Evolutionary conservation across 352 stramenopile genomes (phyloP).

Genomic region (Halophytophthora polymorphica): DNA sequence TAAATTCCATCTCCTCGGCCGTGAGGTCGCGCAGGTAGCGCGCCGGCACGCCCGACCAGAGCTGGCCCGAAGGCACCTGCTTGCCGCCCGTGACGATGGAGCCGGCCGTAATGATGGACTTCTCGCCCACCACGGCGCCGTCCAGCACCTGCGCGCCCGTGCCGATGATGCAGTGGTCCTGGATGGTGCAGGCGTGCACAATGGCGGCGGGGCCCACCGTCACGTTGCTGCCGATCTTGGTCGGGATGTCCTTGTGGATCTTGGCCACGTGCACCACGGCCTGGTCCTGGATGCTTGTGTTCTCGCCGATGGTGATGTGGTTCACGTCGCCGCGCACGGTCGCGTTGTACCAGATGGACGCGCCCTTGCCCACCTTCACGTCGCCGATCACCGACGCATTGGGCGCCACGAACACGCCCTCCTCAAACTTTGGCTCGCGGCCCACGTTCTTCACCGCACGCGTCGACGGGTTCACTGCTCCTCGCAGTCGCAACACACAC

Average conservation of each 20-base stretch:
- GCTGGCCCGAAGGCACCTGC: slow-evolving; percentile 86
- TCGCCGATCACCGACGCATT: slow-evolving; percentile 92
- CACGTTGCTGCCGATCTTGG: slow-evolving; percentile 90
- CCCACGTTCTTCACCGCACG: slow-evolving; percentile 71
- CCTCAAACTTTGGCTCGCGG: slow-evolving; percentile 52
- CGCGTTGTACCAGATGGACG: slow-evolving; percentile 92
- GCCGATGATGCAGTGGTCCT: slow-evolving; percentile 91
- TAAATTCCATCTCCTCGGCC: slow-evolving; percentile 84
- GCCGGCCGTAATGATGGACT: slow-evolving; percentile 89
- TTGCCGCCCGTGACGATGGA: slow-evolving; percentile 87
- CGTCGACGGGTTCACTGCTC: slow-evolving; percentile 79
- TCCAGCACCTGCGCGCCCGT: slow-evolving; percentile 91
- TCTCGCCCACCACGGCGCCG: slow-evolving; percentile 80
- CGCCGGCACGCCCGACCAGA: slow-evolving; percentile 84
- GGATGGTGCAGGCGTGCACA: slow-evolving; percentile 90
- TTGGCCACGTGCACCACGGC: slow-evolving; percentile 94
- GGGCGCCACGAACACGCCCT: slow-evolving; percentile 84
- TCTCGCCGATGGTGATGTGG: slow-evolving; percentile 91
- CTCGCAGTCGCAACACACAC: background rate
- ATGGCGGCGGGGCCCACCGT: slow-evolving; percentile 85
- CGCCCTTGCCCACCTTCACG: slow-evolving; percentile 88
- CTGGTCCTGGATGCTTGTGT: slow-evolving; percentile 92
- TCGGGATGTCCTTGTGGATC: slow-evolving; percentile 89
- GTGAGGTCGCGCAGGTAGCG: slow-evolving; percentile 85
- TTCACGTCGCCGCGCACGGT: slow-evolving; percentile 91